These are phyloP conservation scores for Linanthus parryae DNA, from an alignment of 148 eudicot genomes.

Conservation along the genomic window DNA sequence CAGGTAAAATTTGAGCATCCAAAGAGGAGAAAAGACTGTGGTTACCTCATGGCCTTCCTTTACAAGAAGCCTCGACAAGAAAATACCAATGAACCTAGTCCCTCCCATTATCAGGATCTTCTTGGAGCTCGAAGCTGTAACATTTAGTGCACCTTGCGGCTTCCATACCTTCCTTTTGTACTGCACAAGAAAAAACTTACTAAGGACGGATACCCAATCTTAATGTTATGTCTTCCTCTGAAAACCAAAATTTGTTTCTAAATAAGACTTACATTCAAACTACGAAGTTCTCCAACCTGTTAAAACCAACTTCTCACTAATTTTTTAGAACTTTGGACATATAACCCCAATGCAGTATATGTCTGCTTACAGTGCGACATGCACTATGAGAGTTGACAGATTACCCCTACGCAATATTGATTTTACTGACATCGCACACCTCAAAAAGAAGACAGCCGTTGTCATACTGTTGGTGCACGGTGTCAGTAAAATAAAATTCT, in stretches of 20 bases:
- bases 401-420: too few species aligned
- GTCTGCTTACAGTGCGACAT: too few species aligned
- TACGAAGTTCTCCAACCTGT: too few species aligned
- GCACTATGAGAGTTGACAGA: too few species aligned
- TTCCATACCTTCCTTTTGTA: slow-evolving; percentile 67
- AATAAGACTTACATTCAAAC: too few species aligned
- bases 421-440: too few species aligned
- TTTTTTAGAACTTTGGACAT: too few species aligned
- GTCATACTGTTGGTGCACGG: too few species aligned
- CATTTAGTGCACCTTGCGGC: slow-evolving; percentile 57
- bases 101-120: slow-evolving; percentile 97
- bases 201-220: not conserved
- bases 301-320: too few species aligned
- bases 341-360: too few species aligned
- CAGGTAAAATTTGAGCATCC: not conserved
- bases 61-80: slow-evolving; percentile 79
- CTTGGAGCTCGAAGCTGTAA: slow-evolving; percentile 74
- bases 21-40: not conserved
- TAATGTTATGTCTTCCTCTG: not conserved
- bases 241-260: not conserved
- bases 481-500: too few species aligned
- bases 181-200: slow-evolving; percentile 29
- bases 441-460: too few species aligned
- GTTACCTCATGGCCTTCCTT: slow-evolving; percentile 91
- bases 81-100: slow-evolving; percentile 89